A percentile compares a stretch with the other conserved stretches of the same genome.
Conservation (phyloP, 108 stramenopile genomes). For the Fistulifera pelliculosa region DNA sequence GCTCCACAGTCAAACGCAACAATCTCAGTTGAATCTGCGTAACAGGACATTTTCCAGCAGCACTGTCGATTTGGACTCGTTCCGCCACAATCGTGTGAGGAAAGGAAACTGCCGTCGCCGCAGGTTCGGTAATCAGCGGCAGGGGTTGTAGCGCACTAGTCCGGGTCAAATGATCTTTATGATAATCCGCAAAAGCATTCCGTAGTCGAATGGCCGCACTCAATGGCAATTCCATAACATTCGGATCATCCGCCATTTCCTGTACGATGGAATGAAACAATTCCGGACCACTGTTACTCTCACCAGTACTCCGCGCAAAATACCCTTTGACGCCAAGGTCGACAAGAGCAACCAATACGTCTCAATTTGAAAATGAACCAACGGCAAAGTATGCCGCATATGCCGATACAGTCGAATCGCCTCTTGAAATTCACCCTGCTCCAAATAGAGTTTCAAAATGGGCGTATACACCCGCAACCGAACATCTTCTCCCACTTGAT, state of each 20-base stretch:
- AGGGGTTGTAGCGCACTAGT: constrained; percentile 18
- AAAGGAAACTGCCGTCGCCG: no score
- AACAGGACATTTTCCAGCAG: constrained; percentile 49
- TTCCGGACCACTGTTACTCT: constrained; percentile 42
- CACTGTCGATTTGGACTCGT: constrained; percentile 46
- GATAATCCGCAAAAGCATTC: constrained; percentile 40
- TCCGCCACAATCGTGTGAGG: constrained; percentile 26
- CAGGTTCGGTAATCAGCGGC: constrained; percentile 6
- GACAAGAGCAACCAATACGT: constrained; percentile 59
- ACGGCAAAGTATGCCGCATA: constrained; percentile 35
- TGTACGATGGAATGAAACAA: constrained; percentile 60
- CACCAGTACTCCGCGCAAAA: no score
- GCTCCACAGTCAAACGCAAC: constrained; percentile 43
- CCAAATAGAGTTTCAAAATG: constrained; percentile 48
- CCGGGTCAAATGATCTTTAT: no score
- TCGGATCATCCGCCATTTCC: constrained; percentile 57
- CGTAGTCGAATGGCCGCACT: constrained; percentile 63
- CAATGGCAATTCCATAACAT: constrained; percentile 55
- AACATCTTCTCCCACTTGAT: constrained; percentile 27
- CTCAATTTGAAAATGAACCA: constrained; percentile 56
- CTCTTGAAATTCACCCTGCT: constrained; percentile 39
- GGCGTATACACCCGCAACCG: constrained; percentile 73
- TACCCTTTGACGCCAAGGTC: constrained; percentile 61
- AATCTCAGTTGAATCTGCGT: constrained; percentile 56
- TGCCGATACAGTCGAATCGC: constrained; percentile 49